A percentile compares a stretch with the other conserved stretches of the same genome.
phyloP scores from a whole-genome alignment of 192 early-diverging fungal genomes.

The Coemansia sp. region DNA sequence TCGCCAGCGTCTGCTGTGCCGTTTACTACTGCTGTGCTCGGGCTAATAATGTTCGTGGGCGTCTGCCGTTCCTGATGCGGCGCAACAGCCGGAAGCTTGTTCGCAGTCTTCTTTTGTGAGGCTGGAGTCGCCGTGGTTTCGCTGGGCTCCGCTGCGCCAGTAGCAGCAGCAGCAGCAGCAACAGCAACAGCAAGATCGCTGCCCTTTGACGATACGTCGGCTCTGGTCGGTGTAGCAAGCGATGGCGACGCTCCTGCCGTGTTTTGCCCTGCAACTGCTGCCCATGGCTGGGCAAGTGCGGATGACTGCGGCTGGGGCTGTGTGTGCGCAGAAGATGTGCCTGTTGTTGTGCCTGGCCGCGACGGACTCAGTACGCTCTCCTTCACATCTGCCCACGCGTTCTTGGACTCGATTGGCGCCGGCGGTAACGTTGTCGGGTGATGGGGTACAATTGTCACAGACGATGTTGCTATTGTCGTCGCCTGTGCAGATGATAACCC shows the following conservation, averaged over 20 bases:
- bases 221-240: neutral
- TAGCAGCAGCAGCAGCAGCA: no score
- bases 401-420: conserved; percentile 52
- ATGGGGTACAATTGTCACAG: conserved; percentile 25
- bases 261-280: conserved; percentile 48
- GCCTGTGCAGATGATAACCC: neutral
- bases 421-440: conserved; percentile 48
- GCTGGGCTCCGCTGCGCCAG: neutral
- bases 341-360: conserved; percentile 40
- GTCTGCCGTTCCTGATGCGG: conserved; percentile 1
- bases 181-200: neutral
- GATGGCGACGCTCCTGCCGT: neutral
- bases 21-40: neutral
- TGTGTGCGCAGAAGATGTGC: conserved; percentile 10
- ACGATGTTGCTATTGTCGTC: conserved; percentile 11
- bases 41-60: no score
- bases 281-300: conserved; percentile 52
- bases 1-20: neutral
- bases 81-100: neutral
- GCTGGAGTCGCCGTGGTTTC: neutral
- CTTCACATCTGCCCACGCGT: conserved; percentile 55
- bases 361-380: conserved; percentile 55
- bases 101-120: neutral
- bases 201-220: neutral
- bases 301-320: conserved; percentile 23